Evolutionary conservation across 176 grass and related monocot species (phyloP).

Genomic region (Carex scoparia): DNA sequence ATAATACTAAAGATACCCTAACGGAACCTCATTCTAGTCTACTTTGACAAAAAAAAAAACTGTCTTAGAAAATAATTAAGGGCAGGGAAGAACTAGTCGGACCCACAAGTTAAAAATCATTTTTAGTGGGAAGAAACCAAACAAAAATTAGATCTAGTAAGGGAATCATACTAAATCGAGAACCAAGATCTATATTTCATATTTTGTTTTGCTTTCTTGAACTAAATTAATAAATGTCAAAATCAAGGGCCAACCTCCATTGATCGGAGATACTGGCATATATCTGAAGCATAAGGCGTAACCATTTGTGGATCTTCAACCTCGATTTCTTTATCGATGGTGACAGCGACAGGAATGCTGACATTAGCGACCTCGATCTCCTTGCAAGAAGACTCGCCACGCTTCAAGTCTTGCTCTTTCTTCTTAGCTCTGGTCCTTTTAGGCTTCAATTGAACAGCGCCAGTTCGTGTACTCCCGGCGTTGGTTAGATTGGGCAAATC

Average conservation of each 20-base stretch:
- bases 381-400: background rate
- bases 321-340: background rate
- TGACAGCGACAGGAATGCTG: background rate
- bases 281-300: constrained; percentile 54
- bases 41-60: background rate
- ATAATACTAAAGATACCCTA: background rate
- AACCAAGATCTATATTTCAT: background rate
- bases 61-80: background rate
- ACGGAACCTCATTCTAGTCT: background rate
- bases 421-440: constrained; percentile 11
- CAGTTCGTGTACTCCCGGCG: background rate
- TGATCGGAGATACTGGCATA: constrained; percentile 68
- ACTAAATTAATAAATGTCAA: background rate
- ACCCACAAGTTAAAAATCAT: background rate
- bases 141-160: background rate
- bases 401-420: constrained; percentile 11
- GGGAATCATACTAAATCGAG: background rate
- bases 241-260: constrained; percentile 54
- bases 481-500: constrained; percentile 57
- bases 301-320: constrained; percentile 42
- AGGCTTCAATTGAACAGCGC: constrained; percentile 3
- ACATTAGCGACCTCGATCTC: background rate
- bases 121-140: background rate
- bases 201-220: background rate
- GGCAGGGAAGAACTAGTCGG: background rate